Evolutionary conservation across 345 rosid species (phyloP), one percentile per base, ranked within the genome.

Genomic region (Trapa bicornis): DNA sequence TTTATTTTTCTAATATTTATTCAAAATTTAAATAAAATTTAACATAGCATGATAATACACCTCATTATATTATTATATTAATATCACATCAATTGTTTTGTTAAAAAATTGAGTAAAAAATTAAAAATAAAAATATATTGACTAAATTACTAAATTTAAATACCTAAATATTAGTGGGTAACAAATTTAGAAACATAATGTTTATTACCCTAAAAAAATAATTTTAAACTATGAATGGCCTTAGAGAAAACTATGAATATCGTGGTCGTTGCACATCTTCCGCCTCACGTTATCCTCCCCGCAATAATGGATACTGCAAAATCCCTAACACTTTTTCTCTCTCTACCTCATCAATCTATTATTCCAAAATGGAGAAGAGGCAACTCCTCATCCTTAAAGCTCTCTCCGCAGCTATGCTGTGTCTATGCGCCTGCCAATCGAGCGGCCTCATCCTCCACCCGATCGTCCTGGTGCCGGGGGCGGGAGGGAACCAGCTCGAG

Each of bases 401-500:
- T 32, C 36, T 39, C 6, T 22, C 66, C 61, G 68, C 68, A 2
- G 70, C 75, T 77, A 79, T 84, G 77, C 15, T 78, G 50, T 74
- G 63, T 32, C 29, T 64, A 56, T 47, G 65, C 68, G 41, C 71
- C 67, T 80, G 73, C 73, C 85, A 76, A 76, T 73, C 77, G 61
- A 39, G 64, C 36, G 63, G 71, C 73, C 65, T 74, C 75, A 71
- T 67, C 65, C 86, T 85, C 72, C 79, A 86, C 77, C 96, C 98
- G 62, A 43, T 90, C 65, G 71, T 93, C 64, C 39, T 93, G 47
- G 82, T 93, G 32, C 97, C 98, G 3, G 96, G 97, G 67, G 79
- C n/a, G 64, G 98, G 96, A 9, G 93, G 96, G 16, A 93, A 87
- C 81, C 97, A 88, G 76, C 84, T 90, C 14, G 97, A 90, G 68